phyloP scores from a whole-genome alignment of 495 filamentous ascomycete genomes.

The Aspergillus cristatus region DNA sequence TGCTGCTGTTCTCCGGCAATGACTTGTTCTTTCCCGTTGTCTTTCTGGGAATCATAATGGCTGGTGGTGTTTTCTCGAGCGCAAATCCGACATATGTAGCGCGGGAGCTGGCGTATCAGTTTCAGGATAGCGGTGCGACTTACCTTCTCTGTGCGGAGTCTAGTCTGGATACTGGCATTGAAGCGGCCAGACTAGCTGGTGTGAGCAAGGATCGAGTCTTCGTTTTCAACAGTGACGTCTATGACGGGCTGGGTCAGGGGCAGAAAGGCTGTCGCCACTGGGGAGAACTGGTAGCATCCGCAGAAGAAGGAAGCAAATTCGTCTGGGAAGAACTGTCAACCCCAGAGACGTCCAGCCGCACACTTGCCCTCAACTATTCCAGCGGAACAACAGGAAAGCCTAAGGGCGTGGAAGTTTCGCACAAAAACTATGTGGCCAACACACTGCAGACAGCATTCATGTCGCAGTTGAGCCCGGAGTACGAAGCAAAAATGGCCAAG shows the following conservation, averaged over 20 bases:
- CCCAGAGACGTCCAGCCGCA: constrained; percentile 29
- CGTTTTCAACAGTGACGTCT: constrained; percentile 40
- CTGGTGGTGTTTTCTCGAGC: constrained; percentile 70
- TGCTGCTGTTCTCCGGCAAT: constrained; percentile 65
- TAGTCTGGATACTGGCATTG: constrained; percentile 34
- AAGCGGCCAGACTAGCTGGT: constrained; percentile 33
- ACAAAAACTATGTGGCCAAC: constrained; percentile 65
- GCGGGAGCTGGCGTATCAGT: constrained; percentile 64
- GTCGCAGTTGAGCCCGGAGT: constrained; percentile 37
- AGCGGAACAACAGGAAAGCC: constrained; percentile 75
- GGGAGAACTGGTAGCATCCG: constrained; percentile 36
- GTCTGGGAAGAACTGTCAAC: constrained; percentile 32
- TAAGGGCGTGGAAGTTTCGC: constrained; percentile 75
- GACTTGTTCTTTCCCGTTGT: constrained; percentile 64
- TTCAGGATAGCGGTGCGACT: constrained; percentile 57
- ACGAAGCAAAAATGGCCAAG: constrained; percentile 21
- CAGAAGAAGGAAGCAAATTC: constrained; percentile 34
- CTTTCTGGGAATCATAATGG: constrained; percentile 65
- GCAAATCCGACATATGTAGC: constrained; percentile 69
- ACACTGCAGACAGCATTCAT: constrained; percentile 46
- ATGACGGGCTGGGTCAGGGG: constrained; percentile 26
- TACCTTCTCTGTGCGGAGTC: constrained; percentile 51
- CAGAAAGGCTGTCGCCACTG: constrained; percentile 39
- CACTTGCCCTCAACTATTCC: constrained; percentile 59
- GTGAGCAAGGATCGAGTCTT: constrained; percentile 33